These are phyloP conservation scores for Tolypocladium amazonense DNA, from an alignment of 2,329 filamentous ascomycete genomes.

Conservation along the genomic window DNA sequence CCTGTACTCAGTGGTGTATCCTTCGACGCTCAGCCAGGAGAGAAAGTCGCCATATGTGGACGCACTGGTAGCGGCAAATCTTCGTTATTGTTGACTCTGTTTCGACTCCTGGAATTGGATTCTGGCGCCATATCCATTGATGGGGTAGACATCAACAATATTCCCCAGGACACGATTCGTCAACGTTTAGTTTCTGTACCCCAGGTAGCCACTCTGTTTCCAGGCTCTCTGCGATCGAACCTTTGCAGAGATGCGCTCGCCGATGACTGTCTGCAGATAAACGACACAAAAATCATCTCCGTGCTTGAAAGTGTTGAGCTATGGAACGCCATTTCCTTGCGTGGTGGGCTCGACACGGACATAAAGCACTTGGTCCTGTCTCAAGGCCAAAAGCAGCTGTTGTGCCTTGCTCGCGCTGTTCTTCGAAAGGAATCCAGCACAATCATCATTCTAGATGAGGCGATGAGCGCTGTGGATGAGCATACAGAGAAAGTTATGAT, in stretches of 20 bases:
- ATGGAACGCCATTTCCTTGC: neutral
- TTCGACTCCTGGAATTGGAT: neutral
- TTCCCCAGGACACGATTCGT: neutral
- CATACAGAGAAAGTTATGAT: neutral
- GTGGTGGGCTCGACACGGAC: neutral
- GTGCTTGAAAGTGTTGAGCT: neutral
- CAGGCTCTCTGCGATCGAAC: neutral
- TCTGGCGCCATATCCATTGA: neutral
- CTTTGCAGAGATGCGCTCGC: neutral
- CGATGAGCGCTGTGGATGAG: neutral
- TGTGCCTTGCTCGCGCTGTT: neutral
- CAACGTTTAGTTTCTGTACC: neutral
- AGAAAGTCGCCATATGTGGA: neutral
- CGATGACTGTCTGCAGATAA: neutral
- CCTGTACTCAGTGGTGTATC: neutral
- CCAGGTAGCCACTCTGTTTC: neutral
- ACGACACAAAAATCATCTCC: neutral
- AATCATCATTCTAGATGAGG: neutral
- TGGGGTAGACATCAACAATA: neutral
- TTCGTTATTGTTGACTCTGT: neutral
- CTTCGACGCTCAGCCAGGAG: neutral
- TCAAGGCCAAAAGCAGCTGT: neutral
- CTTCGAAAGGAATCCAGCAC: neutral
- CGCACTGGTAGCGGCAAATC: neutral
- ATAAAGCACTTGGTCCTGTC: neutral